Conservation (phyloP, 495 filamentous ascomycete species). For the Aspergillus kassunensis region DNA sequence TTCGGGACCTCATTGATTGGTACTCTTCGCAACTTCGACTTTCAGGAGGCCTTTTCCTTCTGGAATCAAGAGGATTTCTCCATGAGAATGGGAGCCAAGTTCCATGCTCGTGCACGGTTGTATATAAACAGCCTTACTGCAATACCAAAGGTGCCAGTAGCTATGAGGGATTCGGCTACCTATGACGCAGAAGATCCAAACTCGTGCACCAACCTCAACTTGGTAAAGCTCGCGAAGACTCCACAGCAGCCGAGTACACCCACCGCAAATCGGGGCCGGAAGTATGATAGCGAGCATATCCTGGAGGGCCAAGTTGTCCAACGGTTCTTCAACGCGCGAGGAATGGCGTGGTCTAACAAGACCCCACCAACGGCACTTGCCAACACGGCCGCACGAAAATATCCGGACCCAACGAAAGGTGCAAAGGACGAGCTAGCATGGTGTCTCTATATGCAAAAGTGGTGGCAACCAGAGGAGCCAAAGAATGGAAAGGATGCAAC, state of each 20-base stretch:
- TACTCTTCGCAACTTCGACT: background rate
- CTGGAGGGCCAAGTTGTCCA: too few relatives aligned
- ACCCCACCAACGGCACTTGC: too few relatives aligned
- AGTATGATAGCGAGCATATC: background rate
- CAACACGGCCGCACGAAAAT: too few relatives aligned
- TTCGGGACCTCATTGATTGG: conserved; percentile 1
- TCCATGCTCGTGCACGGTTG: background rate
- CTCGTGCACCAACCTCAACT: background rate
- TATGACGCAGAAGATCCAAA: background rate
- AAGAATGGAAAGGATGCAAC: too few relatives aligned
- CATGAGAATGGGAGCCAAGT: background rate
- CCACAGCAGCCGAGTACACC: background rate
- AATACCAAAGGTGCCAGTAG: too few relatives aligned
- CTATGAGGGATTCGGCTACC: background rate
- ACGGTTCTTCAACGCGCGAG: too few relatives aligned
- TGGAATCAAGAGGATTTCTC: background rate
- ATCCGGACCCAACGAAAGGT: too few relatives aligned
- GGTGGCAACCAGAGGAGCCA: too few relatives aligned
- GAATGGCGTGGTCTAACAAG: too few relatives aligned
- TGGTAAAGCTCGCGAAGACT: background rate
- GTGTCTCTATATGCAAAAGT: too few relatives aligned
- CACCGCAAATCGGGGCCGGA: background rate
- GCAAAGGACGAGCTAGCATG: too few relatives aligned
- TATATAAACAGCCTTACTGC: too few relatives aligned
- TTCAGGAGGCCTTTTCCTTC: background rate